Conservation (phyloP, 148 eudicot species). For the Mesembryanthemum crystallinum region DNA sequence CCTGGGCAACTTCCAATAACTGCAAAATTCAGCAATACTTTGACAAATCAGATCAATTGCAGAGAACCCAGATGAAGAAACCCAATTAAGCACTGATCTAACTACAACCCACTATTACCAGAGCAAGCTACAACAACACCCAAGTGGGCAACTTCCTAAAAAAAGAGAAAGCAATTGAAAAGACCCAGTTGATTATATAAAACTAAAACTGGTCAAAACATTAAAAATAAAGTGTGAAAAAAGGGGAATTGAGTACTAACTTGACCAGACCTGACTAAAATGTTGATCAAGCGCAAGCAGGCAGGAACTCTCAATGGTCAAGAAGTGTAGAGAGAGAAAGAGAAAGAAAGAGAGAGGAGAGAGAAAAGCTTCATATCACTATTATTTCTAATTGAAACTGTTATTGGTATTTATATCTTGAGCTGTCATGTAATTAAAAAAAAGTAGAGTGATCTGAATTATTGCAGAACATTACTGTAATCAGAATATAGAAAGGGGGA, state of each 20-base stretch:
- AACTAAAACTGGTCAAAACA: neutral
- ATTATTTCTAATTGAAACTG: neutral
- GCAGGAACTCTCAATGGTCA: neutral
- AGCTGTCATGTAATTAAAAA: too few species aligned
- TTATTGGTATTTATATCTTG: neutral
- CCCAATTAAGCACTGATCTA: conserved; percentile 13
- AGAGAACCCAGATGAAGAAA: conserved; percentile 1
- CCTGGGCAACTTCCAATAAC: neutral
- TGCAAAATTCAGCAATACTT: neutral
- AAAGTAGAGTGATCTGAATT: neutral
- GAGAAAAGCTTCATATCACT: too few species aligned
- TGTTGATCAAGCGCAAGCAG: conserved; percentile 6
- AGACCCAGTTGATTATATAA: conserved; percentile 7
- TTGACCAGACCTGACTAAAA: conserved; percentile 6
- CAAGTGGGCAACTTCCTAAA: conserved; percentile 14
- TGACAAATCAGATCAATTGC: neutral
- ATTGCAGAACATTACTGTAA: neutral
- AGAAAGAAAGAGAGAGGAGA: neutral
- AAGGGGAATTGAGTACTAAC: neutral
- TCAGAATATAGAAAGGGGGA: neutral
- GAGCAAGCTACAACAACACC: neutral
- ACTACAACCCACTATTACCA: neutral
- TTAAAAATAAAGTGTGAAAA: neutral
- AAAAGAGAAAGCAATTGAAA: neutral
- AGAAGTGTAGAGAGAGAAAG: conserved; percentile 24